These are phyloP conservation scores for Planoprotostelium fungivorum DNA, from an alignment of 78 protist genomes.

Conservation along the genomic window DNA sequence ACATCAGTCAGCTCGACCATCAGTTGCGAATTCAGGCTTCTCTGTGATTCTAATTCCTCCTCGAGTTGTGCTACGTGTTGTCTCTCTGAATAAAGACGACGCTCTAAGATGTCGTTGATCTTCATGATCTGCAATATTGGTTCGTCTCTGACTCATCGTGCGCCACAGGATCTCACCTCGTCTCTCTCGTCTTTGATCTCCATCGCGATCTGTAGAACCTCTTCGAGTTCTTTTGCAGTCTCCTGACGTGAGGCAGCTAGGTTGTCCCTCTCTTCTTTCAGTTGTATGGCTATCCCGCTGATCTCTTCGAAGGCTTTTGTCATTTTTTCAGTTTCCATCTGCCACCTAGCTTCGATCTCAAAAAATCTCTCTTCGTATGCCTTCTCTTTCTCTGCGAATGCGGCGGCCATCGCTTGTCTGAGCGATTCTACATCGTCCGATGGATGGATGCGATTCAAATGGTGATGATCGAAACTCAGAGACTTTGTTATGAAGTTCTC, in stretches of 20 bases:
- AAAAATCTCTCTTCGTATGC: background rate
- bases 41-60: background rate
- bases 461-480: no score
- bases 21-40: background rate
- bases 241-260: background rate
- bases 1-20: background rate
- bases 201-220: background rate
- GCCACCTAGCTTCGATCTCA: background rate
- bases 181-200: background rate
- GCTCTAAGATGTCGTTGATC: background rate
- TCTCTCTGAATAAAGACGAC: background rate
- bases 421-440: no score
- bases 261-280: background rate
- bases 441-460: no score
- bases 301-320: background rate
- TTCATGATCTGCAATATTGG: background rate
- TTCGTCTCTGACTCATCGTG: background rate
- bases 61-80: background rate
- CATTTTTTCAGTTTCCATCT: background rate
- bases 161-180: background rate
- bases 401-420: no score
- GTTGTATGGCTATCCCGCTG: background rate
- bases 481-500: background rate
- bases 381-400: no score
- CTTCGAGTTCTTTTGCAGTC: background rate